Evolutionary conservation across 768 basidiomycete genomes (phyloP).

Genomic region (Tylopilus balloui): DNA sequence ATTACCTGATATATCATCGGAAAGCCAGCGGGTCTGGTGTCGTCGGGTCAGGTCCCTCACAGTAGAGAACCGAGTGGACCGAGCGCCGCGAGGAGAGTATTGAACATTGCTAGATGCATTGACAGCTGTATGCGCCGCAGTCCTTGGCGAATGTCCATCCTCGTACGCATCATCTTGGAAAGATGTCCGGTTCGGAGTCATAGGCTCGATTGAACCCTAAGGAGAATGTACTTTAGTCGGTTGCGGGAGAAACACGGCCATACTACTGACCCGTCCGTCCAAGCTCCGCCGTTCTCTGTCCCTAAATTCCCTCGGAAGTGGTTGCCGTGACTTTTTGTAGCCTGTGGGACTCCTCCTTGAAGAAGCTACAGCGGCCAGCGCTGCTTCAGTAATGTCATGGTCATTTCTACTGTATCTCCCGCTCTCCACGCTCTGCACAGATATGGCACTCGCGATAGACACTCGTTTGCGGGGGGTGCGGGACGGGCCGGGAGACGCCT

Average conservation of each 20-base stretch:
- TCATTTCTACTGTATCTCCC: slow-evolving; percentile 22
- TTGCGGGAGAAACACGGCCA: neutral
- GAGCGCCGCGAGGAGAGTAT: slow-evolving; percentile 29
- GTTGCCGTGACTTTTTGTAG: slow-evolving; percentile 42
- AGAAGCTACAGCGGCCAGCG: slow-evolving; percentile 57
- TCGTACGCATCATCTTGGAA: slow-evolving; percentile 24
- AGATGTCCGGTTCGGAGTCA: slow-evolving; percentile 34
- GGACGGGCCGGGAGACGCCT: slow-evolving; percentile 38
- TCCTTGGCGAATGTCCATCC: slow-evolving; percentile 22
- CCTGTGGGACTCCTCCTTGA: slow-evolving; percentile 49
- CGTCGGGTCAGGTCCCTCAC: slow-evolving; percentile 46
- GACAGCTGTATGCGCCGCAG: slow-evolving; percentile 21
- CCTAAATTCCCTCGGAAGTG: slow-evolving; percentile 48
- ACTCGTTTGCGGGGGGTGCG: slow-evolving; percentile 41
- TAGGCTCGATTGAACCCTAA: slow-evolving; percentile 35
- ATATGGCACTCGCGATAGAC: slow-evolving; percentile 34
- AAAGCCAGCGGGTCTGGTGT: slow-evolving; percentile 52
- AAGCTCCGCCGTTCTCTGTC: slow-evolving; percentile 34
- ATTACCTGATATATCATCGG: slow-evolving; percentile 41
- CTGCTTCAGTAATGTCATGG: slow-evolving; percentile 48
- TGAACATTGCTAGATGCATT: slow-evolving; percentile 21
- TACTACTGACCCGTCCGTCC: slow-evolving; percentile 40
- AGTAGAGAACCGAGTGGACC: slow-evolving; percentile 39
- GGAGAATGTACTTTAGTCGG: slow-evolving; percentile 2
- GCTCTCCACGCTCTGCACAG: slow-evolving; percentile 22